phyloP scores from a whole-genome alignment of 2,329 filamentous ascomycete genomes.

The Microdochium paspali region DNA sequence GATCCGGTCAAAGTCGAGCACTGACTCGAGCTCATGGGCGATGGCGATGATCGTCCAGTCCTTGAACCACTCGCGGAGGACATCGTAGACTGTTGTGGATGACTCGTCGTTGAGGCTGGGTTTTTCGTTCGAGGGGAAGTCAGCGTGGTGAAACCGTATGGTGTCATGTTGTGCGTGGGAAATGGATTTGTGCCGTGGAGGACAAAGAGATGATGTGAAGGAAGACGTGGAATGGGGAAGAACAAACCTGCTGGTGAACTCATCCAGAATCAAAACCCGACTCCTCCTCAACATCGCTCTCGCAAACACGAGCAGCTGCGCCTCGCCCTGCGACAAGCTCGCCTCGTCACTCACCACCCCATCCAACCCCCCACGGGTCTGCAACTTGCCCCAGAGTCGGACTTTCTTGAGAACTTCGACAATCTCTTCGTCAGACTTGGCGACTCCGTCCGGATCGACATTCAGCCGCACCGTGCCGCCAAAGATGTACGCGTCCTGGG shows the following conservation, averaged over 20 bases:
- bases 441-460: constrained; percentile 3
- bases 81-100: constrained; percentile 4
- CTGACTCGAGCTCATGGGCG: constrained; percentile 20
- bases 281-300: constrained; percentile 53
- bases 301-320: constrained; percentile 55
- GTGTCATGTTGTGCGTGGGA: too few relatives aligned
- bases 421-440: constrained; percentile 1
- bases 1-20: constrained; percentile 23
- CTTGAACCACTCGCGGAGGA: background rate
- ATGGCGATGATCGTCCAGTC: constrained; percentile 23
- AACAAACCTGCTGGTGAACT: constrained; percentile 16
- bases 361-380: constrained; percentile 32
- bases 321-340: constrained; percentile 46
- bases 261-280: constrained; percentile 54
- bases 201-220: background rate
- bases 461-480: constrained; percentile 4
- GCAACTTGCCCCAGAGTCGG: constrained; percentile 5
- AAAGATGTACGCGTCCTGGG: constrained; percentile 8
- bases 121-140: too few relatives aligned
- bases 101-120: constrained; percentile 5
- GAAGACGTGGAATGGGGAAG: constrained; percentile 2
- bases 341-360: constrained; percentile 6
- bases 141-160: too few relatives aligned
- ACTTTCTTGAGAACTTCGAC: constrained; percentile 3
- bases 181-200: background rate